Evolutionary conservation across 129 eudicot genomes (phyloP).

Genomic region (Kitagawia praeruptora): DNA sequence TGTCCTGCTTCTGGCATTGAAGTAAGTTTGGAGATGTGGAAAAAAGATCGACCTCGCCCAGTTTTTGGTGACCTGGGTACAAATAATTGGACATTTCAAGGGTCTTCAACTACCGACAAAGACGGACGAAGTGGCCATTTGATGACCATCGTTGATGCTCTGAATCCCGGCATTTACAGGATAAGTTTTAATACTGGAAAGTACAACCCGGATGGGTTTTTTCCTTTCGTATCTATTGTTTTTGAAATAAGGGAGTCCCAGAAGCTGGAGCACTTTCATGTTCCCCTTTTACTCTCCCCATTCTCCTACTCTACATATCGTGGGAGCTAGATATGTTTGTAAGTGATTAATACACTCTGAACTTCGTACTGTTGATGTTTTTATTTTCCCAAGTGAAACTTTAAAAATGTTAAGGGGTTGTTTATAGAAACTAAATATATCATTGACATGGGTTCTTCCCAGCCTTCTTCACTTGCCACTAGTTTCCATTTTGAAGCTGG

Average conservation of each 20-base stretch:
- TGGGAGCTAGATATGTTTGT: slow-evolving; percentile 50
- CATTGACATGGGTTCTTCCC: neutral
- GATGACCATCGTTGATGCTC: slow-evolving; percentile 49
- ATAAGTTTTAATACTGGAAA: slow-evolving; percentile 85
- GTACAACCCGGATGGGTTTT: slow-evolving; percentile 69
- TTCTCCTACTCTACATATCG: slow-evolving; percentile 77
- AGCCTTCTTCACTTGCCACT: neutral
- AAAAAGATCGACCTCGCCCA: slow-evolving; percentile 28
- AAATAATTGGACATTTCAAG: slow-evolving; percentile 45
- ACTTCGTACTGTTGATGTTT: neutral
- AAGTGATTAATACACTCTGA: neutral
- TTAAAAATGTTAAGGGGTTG: neutral
- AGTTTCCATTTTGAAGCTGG: neutral
- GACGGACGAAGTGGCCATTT: slow-evolving; percentile 84
- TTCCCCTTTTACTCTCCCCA: slow-evolving; percentile 85
- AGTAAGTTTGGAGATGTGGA: slow-evolving; percentile 55
- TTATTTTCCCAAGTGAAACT: neutral
- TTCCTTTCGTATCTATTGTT: slow-evolving; percentile 74
- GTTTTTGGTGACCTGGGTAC: slow-evolving; percentile 35
- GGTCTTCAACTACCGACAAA: slow-evolving; percentile 62
- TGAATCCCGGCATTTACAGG: slow-evolving; percentile 67
- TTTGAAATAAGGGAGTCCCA: slow-evolving; percentile 79
- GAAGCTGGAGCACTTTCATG: slow-evolving; percentile 83
- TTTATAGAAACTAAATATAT: neutral
- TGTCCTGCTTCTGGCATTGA: slow-evolving; percentile 72